Percentiles rank a stretch among this genome's conserved stretches.
These are phyloP conservation scores for Porcisia hertigi DNA, from an alignment of 208 protist species.

Conservation along the genomic window DNA sequence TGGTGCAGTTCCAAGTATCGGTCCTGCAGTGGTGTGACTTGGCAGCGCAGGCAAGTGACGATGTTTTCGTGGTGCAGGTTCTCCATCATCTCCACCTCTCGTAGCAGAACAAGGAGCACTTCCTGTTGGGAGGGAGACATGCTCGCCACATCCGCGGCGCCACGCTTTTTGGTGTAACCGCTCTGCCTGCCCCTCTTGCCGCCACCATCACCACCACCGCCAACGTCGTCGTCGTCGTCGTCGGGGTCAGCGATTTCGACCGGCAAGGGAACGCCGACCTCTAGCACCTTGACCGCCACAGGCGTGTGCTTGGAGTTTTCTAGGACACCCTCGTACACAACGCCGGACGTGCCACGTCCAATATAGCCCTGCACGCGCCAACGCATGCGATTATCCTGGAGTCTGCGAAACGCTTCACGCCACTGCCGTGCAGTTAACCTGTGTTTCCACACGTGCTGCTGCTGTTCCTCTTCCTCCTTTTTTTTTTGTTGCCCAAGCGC, in stretches of 20 bases:
- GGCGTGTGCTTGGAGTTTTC: constrained; percentile 45
- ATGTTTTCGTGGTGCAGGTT: constrained; percentile 80
- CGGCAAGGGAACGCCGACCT: constrained; percentile 37
- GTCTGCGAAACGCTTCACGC: constrained; percentile 26
- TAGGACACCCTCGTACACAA: constrained; percentile 49
- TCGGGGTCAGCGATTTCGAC: neutral
- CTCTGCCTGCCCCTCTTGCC: neutral
- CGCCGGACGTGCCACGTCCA: constrained; percentile 42
- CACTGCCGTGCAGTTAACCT: constrained; percentile 22
- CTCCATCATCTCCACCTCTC: constrained; percentile 87
- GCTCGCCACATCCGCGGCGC: constrained; percentile 18
- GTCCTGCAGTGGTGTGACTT: constrained; percentile 54
- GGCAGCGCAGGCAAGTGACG: constrained; percentile 77
- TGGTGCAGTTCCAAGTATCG: constrained; percentile 27
- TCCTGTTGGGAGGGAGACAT: constrained; percentile 43
- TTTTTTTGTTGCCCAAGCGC: constrained; percentile 19
- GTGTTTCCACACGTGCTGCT: neutral
- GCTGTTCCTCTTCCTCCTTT: constrained; percentile 1
- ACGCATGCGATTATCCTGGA: constrained; percentile 30
- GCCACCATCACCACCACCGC: neutral
- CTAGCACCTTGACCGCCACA: constrained; percentile 85
- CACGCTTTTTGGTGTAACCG: neutral
- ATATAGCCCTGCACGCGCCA: constrained; percentile 40
- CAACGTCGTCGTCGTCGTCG: neutral
- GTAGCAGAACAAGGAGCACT: constrained; percentile 43